These are phyloP conservation scores for Arthrobotrys entomopaga DNA, from an alignment of 2,329 filamentous ascomycete species.

Conservation along the genomic window DNA sequence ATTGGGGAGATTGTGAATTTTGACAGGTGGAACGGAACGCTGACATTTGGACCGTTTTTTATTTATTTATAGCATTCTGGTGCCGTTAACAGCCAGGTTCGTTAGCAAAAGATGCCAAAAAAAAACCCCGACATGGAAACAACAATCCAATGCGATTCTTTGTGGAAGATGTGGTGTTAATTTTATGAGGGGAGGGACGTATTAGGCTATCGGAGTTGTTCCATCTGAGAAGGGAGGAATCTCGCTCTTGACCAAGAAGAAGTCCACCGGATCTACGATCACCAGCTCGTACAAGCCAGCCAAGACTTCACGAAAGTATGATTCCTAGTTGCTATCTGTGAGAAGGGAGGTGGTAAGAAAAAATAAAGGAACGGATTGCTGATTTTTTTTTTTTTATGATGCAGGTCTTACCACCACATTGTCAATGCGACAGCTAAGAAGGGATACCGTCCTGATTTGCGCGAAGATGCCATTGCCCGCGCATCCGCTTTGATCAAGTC, in stretches of 20 bases:
- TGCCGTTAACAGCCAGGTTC: slow-evolving; percentile 48
- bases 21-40: slow-evolving; percentile 47
- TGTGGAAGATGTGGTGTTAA: slow-evolving; percentile 37
- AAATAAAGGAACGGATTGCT: background rate
- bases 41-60: slow-evolving; percentile 19
- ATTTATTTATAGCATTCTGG: slow-evolving; percentile 49
- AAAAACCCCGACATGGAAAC: slow-evolving; percentile 3
- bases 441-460: slow-evolving; percentile 51
- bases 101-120: slow-evolving; percentile 19
- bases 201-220: slow-evolving; percentile 50
- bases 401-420: slow-evolving; percentile 49
- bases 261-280: slow-evolving; percentile 27
- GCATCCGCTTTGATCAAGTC: slow-evolving; percentile 53
- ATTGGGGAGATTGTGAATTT: slow-evolving; percentile 37
- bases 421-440: slow-evolving; percentile 53
- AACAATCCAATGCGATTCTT: slow-evolving; percentile 21
- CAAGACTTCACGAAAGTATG: slow-evolving; percentile 54
- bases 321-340: background rate
- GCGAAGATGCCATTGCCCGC: slow-evolving; percentile 47
- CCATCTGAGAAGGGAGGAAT: slow-evolving; percentile 55
- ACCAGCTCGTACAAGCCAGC: slow-evolving; percentile 47
- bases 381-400: slow-evolving; percentile 16
- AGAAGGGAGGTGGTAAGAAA: background rate
- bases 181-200: slow-evolving; percentile 5
- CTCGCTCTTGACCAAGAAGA: slow-evolving; percentile 55